Evolutionary conservation across 192 early-diverging fungal species (phyloP), one percentile per base, ranked within the genome.

Genomic region (Pilaira anomala): DNA sequence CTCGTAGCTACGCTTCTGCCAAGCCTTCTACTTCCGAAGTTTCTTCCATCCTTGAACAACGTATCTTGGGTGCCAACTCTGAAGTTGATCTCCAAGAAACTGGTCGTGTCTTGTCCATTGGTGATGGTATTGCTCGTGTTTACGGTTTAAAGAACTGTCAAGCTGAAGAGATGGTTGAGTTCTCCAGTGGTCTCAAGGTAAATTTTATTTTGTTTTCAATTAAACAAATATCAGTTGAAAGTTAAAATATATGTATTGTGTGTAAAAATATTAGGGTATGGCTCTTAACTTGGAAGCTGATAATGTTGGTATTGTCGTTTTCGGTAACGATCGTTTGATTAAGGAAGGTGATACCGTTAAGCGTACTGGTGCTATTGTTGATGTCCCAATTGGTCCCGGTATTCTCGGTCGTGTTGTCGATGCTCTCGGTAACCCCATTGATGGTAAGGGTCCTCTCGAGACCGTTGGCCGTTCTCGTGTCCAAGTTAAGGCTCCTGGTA

Each of bases 91-190:
- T 98, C 66, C 89, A 95, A 77, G 95, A 98, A 83, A 98, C 96
- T 51, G 97, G 96, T 62, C 92, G 96, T 76, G 97, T 99, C 60
- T 84, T 99, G 74, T 98, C 97, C 76, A 96, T 99, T 74, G 95
- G 97, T 90, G 97, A 99, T 81, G 97, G 97, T 96, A 98, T 99
- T 85, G 97, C 97, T 65, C 95, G 97, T 88, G 94, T 99, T 60
- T 96, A 95, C 66, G 97, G 95, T 58, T 85, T 98, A 80, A 95
- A 93, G 86, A 99, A 98, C 80, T 83, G 86, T 66, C 93, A 99
- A 85, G 93, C 96, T 70, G 96, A 99, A 81, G 97, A 99, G 86
- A 97, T 99, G 95, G 97, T 99, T 79, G 97, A 99, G 74, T 99
- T 99, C 87, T 97, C 95, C 71, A 95, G 92, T 79, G 97, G 97